These are phyloP conservation scores for Neurospora sp. DNA, from an alignment of 495 filamentous ascomycete species.

Conservation along the genomic window DNA sequence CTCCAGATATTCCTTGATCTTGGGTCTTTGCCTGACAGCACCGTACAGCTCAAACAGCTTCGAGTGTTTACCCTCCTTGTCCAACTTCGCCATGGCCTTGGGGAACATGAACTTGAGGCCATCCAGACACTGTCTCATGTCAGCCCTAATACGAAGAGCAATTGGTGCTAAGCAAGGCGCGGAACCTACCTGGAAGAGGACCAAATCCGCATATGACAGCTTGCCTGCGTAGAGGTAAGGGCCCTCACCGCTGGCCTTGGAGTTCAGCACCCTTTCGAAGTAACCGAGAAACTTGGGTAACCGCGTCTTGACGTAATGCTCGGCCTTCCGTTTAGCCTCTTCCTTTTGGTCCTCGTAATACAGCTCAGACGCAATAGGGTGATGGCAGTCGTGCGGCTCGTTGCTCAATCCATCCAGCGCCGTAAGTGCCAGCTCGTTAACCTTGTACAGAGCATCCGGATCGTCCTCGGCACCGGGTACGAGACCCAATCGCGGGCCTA, in stretches of 20 bases:
- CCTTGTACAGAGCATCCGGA: slow-evolving; percentile 37
- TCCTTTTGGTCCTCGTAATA: slow-evolving; percentile 63
- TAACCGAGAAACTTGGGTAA: slow-evolving; percentile 57
- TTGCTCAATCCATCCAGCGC: slow-evolving; percentile 55
- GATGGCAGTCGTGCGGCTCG: slow-evolving; percentile 59
- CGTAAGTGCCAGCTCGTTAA: slow-evolving; percentile 51
- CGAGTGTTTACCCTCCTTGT: slow-evolving; percentile 38
- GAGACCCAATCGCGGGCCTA: slow-evolving; percentile 45
- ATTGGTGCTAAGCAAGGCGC: not conserved
- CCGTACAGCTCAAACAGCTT: slow-evolving; percentile 46
- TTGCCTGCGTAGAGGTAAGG: slow-evolving; percentile 48
- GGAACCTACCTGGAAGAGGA: slow-evolving; percentile 50
- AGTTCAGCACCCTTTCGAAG: slow-evolving; percentile 50
- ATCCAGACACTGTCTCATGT: slow-evolving; percentile 29
- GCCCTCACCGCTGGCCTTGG: slow-evolving; percentile 43
- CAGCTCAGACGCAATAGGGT: slow-evolving; percentile 43
- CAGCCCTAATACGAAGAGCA: not conserved
- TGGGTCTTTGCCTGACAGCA: slow-evolving; percentile 41
- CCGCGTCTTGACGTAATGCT: slow-evolving; percentile 45
- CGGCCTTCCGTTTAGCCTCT: slow-evolving; percentile 40
- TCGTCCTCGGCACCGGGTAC: slow-evolving; percentile 29
- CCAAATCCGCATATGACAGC: slow-evolving; percentile 57
- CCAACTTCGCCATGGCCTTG: slow-evolving; percentile 40
- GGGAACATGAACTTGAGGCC: slow-evolving; percentile 53
- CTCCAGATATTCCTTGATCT: slow-evolving; percentile 48